These are phyloP conservation scores for Boletus sp. DNA, from an alignment of 768 basidiomycete genomes.

Conservation along the genomic window DNA sequence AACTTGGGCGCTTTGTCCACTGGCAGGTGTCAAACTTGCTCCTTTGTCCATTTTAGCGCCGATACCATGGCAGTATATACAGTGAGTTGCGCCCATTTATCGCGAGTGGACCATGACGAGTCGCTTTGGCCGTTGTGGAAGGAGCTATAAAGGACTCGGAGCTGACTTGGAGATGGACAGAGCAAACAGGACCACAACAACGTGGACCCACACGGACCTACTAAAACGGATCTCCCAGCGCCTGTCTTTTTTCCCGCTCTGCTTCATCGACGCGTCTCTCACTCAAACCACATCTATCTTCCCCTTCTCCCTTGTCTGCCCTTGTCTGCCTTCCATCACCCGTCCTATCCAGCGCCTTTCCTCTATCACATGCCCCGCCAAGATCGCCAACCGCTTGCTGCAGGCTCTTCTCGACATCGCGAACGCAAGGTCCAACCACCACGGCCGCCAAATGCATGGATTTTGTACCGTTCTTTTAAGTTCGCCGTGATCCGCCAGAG, in stretches of 20 bases:
- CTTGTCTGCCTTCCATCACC: constrained; percentile 6
- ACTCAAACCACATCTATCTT: constrained; percentile 18
- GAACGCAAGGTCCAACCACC: constrained; percentile 39
- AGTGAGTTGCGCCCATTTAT: constrained; percentile 14
- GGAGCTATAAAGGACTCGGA: constrained; percentile 8
- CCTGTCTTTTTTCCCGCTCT: constrained; percentile 24
- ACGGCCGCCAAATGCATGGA: constrained; percentile 81
- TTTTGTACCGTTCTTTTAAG: constrained; percentile 69
- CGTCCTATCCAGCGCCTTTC: constrained; percentile 1
- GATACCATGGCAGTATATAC: constrained; percentile 9
- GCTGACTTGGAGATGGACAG: constrained; percentile 7
- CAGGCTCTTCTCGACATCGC: constrained; percentile 2
- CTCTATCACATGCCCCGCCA: constrained; percentile 23
- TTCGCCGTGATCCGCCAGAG: constrained; percentile 28
- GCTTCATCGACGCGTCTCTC: constrained; percentile 27
- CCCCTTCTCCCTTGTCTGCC: constrained; percentile 4
- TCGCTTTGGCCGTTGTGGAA: constrained; percentile 12
- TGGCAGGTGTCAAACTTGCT: constrained; percentile 5
- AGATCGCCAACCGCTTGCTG: constrained; percentile 2
- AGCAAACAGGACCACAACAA: constrained; percentile 32
- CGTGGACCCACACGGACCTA: constrained; percentile 35
- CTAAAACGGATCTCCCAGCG: constrained; percentile 27
- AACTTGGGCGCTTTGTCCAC: constrained; percentile 15
- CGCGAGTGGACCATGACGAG: neutral
- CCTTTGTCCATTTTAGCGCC: neutral